Evolutionary conservation across 768 basidiomycete species (phyloP), one percentile per base, ranked within the genome.

Genomic region (Tulasnella sp.): DNA sequence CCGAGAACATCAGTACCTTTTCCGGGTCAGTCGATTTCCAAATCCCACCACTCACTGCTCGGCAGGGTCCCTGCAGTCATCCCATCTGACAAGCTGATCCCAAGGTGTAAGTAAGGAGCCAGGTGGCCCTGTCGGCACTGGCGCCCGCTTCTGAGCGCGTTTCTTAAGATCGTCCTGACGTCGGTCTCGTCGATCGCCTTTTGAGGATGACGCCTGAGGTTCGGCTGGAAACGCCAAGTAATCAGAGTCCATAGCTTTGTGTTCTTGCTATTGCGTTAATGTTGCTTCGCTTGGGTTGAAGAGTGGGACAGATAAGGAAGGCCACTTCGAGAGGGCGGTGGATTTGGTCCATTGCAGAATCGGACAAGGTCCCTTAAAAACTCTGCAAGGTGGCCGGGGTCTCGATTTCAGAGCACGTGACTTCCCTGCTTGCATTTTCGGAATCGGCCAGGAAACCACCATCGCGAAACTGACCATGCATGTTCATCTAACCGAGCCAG

Each of bases 51-150:
- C 90, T 71, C 76, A 95, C 94, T 95, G 83, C 78, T 95, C 91
- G 16, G 92, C 89, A 69, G 93, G 90, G 77, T 92, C 92, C 67
- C 81, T 82, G 79, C 91, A 91, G 6, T 80, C 78, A 14, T 90
- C 85, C 89, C 91, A 91, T 75, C 93, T 86, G 9, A 94, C 83
- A 8, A 84, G 79, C 16, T 81, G 79, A 11, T 88, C 81, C 95
- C 95, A 97, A 17, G 91, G 89, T 34, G 82, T 84, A 76, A 84
- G 86, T 34, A 59, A 59, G 22, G 52, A 32, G 22, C 52, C 52
- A 5, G 52, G 52, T 26, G 52, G 12, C 16, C 26, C 2, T 22
- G n/a, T 59, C 14, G 52, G 8, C 16, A 59, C 26, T 9, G 52
- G 26, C 22, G 6, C 52, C 19, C 52, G 52, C 26, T 29, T 59